Conservation (phyloP, 2,329 filamentous ascomycete species). For the Colletotrichum godetiae region DNA sequence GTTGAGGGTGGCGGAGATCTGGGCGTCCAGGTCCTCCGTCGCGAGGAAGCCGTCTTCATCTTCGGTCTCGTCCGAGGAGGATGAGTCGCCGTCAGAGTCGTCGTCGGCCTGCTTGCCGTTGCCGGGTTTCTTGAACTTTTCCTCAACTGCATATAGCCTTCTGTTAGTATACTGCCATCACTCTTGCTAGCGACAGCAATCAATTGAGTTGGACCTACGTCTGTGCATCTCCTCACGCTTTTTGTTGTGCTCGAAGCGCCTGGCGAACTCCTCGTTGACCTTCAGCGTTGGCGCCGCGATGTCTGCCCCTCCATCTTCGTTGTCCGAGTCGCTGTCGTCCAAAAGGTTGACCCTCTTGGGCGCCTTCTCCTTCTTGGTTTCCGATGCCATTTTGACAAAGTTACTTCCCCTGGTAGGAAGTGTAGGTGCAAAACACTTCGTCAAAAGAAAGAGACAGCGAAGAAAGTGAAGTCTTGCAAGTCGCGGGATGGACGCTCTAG, state of each 20-base stretch:
- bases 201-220: slow-evolving; percentile 55
- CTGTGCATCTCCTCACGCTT: slow-evolving; percentile 88
- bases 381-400: slow-evolving; percentile 16
- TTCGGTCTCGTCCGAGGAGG: slow-evolving; percentile 83
- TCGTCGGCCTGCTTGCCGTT: slow-evolving; percentile 55
- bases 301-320: slow-evolving; percentile 53
- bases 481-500: neutral
- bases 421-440: neutral
- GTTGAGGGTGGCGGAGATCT: slow-evolving; percentile 87
- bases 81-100: slow-evolving; percentile 66
- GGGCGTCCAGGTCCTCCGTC: slow-evolving; percentile 84
- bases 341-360: slow-evolving; percentile 62
- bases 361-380: slow-evolving; percentile 26
- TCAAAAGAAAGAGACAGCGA: neutral
- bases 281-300: slow-evolving; percentile 65
- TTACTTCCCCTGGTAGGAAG: neutral
- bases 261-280: slow-evolving; percentile 91
- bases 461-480: neutral
- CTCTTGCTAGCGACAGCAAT: neutral
- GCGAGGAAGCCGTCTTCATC: slow-evolving; percentile 91
- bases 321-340: slow-evolving; percentile 66
- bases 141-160: slow-evolving; percentile 73
- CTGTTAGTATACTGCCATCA: neutral
- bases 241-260: slow-evolving; percentile 95
- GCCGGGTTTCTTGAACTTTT: slow-evolving; percentile 75